Conservation (phyloP, 805 yeast genomes). For the Lipomyces lipofer region DNA sequence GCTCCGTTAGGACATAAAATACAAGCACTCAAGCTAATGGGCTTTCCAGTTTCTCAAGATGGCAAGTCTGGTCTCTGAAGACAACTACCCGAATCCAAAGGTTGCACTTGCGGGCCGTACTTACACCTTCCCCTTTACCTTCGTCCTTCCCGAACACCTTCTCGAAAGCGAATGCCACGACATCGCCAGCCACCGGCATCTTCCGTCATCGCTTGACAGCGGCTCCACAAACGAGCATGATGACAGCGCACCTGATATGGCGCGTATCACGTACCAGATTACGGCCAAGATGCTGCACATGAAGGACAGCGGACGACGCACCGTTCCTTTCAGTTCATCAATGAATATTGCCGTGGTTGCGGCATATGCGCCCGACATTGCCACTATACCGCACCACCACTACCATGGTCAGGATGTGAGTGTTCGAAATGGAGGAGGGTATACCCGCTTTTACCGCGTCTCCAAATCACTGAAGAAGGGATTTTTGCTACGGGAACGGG, state of each 20-base stretch:
- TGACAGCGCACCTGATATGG: constrained; percentile 28
- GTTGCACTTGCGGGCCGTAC: constrained; percentile 11
- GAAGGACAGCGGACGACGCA: neutral
- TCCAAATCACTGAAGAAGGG: constrained; percentile 11
- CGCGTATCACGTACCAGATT: constrained; percentile 16
- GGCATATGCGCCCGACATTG: constrained; percentile 16
- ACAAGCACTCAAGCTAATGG: neutral
- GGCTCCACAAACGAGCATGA: constrained; percentile 1
- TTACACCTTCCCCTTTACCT: constrained; percentile 21
- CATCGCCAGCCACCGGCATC: constrained; percentile 14
- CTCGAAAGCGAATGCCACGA: constrained; percentile 23
- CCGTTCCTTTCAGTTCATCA: constrained; percentile 2
- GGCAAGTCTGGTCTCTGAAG: constrained; percentile 13
- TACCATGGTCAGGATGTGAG: constrained; percentile 12
- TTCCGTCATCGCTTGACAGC: constrained; percentile 19
- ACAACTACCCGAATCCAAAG: constrained; percentile 10
- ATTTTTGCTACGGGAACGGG: neutral
- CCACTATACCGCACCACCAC: constrained; percentile 11
- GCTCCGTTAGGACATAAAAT: neutral
- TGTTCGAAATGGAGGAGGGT: constrained; percentile 6
- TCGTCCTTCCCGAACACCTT: constrained; percentile 23
- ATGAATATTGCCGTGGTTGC: constrained; percentile 12
- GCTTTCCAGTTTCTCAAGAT: constrained; percentile 17
- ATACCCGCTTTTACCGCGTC: constrained; percentile 19
- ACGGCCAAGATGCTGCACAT: constrained; percentile 6